phyloP scores from a whole-genome alignment of 2,329 filamentous ascomycete species.

The Sclerotinia spermophila region DNA sequence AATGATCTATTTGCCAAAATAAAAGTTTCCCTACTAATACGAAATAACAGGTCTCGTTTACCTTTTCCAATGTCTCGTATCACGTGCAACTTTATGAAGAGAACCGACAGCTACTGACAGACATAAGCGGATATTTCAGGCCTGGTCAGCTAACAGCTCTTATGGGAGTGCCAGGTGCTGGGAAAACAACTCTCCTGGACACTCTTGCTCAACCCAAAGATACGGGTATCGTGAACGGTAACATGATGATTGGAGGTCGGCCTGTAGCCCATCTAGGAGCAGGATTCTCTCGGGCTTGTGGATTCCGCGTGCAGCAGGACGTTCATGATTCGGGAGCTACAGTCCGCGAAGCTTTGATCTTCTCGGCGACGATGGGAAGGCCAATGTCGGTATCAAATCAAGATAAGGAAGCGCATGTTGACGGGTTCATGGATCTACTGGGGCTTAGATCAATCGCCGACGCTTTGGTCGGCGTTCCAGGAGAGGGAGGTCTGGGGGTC shows the following conservation, averaged over 20 bases:
- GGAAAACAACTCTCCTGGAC: background rate
- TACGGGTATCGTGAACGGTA: background rate
- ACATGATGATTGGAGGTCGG: background rate
- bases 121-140: background rate
- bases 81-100: background rate
- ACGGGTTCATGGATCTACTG: background rate
- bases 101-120: background rate
- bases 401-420: background rate
- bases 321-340: background rate
- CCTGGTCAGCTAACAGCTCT: conserved; percentile 2
- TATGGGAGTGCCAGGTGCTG: background rate
- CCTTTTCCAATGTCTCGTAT: background rate
- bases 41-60: background rate
- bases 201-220: background rate
- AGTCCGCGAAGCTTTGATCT: background rate
- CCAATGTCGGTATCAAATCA: background rate
- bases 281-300: background rate
- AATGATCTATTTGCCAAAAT: background rate
- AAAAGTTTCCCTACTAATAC: background rate
- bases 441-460: background rate
- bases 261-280: background rate
- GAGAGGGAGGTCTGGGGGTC: background rate
- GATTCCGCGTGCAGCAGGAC: background rate
- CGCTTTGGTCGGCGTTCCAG: background rate
- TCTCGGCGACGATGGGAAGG: background rate